Evolutionary conservation across 306 rosid species (phyloP).

Genomic region (Quillaja saponaria): DNA sequence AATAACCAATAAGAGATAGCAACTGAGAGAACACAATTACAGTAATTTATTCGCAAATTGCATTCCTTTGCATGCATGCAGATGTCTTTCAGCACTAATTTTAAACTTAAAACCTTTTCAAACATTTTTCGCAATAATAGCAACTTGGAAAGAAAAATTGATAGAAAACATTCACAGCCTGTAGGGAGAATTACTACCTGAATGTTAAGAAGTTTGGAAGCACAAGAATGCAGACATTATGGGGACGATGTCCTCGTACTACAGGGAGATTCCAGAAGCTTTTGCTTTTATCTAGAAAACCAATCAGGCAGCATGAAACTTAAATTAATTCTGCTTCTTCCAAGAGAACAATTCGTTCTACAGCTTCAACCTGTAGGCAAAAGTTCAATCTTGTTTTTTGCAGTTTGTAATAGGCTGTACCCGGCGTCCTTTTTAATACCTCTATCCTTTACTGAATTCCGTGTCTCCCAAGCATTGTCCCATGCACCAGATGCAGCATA

Average conservation of each 20-base stretch:
- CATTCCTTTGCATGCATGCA: no score
- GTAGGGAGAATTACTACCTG: no score
- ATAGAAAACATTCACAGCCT: no score
- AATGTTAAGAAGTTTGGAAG: neutral
- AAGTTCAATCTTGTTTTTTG: neutral
- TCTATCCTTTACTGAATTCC: slow-evolving; percentile 19
- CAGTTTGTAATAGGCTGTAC: slow-evolving; percentile 28
- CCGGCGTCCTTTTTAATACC: slow-evolving; percentile 36
- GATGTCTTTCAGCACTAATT: no score
- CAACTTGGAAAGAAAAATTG: no score
- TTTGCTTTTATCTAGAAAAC: neutral
- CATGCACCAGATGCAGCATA: slow-evolving; percentile 40
- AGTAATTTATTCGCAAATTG: no score
- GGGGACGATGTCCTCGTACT: neutral
- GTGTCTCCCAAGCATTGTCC: slow-evolving; percentile 32
- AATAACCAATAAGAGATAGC: no score
- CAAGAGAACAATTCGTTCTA: neutral
- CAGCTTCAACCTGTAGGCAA: slow-evolving; percentile 9
- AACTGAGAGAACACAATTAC: no score
- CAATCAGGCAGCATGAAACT: neutral
- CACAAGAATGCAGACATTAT: neutral
- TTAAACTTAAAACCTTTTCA: no score
- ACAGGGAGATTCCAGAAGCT: neutral
- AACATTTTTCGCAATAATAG: no score
- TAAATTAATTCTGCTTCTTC: neutral